These are phyloP conservation scores for Ogataea siamensis DNA, from an alignment of 805 yeast genomes.

Conservation along the genomic window DNA sequence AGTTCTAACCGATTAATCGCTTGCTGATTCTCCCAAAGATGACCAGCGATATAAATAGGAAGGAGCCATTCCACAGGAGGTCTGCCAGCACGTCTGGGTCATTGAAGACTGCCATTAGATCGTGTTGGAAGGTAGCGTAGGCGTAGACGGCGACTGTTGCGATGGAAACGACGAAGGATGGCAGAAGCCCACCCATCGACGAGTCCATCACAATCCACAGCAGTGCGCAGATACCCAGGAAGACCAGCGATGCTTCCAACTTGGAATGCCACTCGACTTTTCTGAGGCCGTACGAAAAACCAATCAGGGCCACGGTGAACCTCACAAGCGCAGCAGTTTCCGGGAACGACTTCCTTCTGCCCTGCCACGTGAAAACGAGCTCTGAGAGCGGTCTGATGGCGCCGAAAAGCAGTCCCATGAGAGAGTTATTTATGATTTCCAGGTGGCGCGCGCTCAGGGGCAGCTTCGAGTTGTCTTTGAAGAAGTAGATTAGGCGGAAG, in stretches of 20 bases:
- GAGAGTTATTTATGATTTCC: constrained; percentile 32
- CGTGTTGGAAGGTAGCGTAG: constrained; percentile 5
- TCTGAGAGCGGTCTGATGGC: constrained; percentile 46
- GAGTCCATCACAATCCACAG: constrained; percentile 50
- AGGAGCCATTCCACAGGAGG: constrained; percentile 57
- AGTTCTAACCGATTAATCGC: constrained; percentile 8
- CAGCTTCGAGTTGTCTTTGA: constrained; percentile 27
- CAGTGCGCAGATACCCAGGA: constrained; percentile 62
- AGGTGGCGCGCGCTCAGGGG: constrained; percentile 16
- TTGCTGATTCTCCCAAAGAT: constrained; percentile 68
- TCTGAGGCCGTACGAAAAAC: constrained; percentile 68
- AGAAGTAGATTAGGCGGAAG: constrained; percentile 36
- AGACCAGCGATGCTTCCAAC: constrained; percentile 60
- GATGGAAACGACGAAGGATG: constrained; percentile 22
- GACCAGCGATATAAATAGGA: constrained; percentile 62
- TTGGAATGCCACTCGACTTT: constrained; percentile 67
- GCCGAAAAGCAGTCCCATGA: constrained; percentile 63
- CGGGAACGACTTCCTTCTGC: constrained; percentile 11
- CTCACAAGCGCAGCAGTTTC: constrained; percentile 32
- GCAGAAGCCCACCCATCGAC: constrained; percentile 20
- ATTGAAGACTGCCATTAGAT: constrained; percentile 1
- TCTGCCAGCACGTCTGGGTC: constrained; percentile 35
- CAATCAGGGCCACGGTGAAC: constrained; percentile 60
- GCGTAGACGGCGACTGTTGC: constrained; percentile 18
- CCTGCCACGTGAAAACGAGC: constrained; percentile 13